These are phyloP conservation scores for Panicum miliaceum DNA, from an alignment of 176 grass and related monocot genomes.

Conservation along the genomic window DNA sequence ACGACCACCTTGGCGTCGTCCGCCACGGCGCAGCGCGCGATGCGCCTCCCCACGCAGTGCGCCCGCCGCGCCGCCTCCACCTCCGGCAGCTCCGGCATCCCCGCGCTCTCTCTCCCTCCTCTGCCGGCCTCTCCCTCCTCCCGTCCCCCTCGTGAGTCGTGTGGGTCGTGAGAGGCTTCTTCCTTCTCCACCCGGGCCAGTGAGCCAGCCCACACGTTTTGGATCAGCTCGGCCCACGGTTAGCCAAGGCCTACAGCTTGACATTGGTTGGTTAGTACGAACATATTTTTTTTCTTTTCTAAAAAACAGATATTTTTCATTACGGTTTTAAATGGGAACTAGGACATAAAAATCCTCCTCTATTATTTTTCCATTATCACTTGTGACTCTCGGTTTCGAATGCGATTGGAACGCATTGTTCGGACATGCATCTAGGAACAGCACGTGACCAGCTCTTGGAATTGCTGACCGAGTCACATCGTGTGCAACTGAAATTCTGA, in stretches of 20 bases:
- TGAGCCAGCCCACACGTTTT: not conserved
- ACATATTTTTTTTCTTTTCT: too few species aligned
- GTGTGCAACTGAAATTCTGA: too few species aligned
- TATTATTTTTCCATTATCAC: too few species aligned
- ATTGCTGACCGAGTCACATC: too few species aligned
- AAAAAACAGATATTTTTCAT: too few species aligned
- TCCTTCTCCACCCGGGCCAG: not conserved
- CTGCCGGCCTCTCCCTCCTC: not conserved
- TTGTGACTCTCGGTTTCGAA: too few species aligned
- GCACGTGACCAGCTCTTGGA: too few species aligned
- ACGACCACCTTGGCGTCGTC: slow-evolving; percentile 73
- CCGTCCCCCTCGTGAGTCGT: not conserved
- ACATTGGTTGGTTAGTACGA: too few species aligned
- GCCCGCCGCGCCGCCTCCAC: slow-evolving; percentile 86
- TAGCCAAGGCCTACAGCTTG: not conserved
- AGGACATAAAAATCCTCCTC: too few species aligned
- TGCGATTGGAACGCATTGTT: too few species aligned
- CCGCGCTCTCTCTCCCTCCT: not conserved
- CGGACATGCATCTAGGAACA: too few species aligned
- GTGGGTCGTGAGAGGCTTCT: not conserved
- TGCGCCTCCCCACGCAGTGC: slow-evolving; percentile 77
- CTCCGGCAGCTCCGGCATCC: slow-evolving; percentile 92
- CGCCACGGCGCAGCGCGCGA: slow-evolving; percentile 64
- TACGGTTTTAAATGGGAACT: too few species aligned
- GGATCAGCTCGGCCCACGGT: not conserved